Evolutionary conservation across 768 basidiomycete genomes (phyloP).

Genomic region (Suillus fuscotomentosus): DNA sequence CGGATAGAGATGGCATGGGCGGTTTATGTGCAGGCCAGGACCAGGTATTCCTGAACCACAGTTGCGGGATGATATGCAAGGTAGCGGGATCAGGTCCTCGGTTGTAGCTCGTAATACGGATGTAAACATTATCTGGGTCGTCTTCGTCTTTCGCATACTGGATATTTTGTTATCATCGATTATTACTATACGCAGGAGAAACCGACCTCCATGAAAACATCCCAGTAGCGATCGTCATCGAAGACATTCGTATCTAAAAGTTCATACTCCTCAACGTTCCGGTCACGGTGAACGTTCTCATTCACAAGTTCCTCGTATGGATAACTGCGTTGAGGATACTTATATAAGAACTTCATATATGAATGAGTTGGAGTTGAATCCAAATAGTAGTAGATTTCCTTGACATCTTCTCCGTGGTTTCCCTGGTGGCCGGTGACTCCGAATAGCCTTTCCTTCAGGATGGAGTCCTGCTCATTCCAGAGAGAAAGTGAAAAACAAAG

Average conservation of each 20-base stretch:
- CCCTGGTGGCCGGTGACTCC: conserved; percentile 97
- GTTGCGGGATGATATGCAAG: conserved; percentile 90
- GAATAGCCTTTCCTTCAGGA: conserved; percentile 95
- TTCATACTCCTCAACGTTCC: conserved; percentile 91
- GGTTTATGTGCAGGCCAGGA: conserved; percentile 82
- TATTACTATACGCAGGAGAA: conserved; percentile 6
- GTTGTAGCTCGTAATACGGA: conserved; percentile 96
- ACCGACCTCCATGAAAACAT: conserved; percentile 93
- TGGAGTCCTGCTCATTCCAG: conserved; percentile 94
- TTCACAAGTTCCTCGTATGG: conserved; percentile 93
- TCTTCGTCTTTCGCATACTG: conserved; percentile 99
- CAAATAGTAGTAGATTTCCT: conserved; percentile 97
- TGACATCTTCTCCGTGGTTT: conserved; percentile 99
- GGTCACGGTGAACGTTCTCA: conserved; percentile 78
- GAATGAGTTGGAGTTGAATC: conserved; percentile 99
- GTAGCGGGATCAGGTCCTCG: conserved; percentile 94
- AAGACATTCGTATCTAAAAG: conserved; percentile 91
- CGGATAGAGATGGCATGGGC: conserved; percentile 58
- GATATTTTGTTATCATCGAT: conserved; percentile 8
- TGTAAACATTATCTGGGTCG: conserved; percentile 80
- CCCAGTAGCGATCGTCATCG: conserved; percentile 95
- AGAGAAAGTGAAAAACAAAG: conserved; percentile 88
- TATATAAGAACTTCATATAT: conserved; percentile 99
- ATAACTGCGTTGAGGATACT: conserved; percentile 90
- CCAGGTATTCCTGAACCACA: conserved; percentile 99